Conservation (phyloP, 805 yeast genomes). For the Teunomyces cretensis region DNA sequence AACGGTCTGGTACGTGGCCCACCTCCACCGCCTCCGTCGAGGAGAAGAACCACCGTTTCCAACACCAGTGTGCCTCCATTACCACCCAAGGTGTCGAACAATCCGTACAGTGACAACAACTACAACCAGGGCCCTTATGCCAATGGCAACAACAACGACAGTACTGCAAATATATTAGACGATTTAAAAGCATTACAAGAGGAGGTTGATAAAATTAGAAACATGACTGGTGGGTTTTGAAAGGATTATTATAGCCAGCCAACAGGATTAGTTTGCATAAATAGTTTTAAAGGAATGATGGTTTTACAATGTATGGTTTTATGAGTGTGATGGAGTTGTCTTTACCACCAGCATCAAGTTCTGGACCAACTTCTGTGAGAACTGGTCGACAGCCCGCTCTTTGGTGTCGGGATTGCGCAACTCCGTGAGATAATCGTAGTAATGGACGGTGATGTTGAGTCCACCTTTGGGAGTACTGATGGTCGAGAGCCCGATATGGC, state of each 20-base stretch:
- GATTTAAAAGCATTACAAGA: slow-evolving; percentile 66
- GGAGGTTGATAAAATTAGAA: slow-evolving; percentile 61
- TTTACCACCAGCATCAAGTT: not conserved
- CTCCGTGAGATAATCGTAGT: slow-evolving; percentile 8
- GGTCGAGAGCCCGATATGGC: slow-evolving; percentile 13
- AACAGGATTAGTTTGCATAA: too few species aligned
- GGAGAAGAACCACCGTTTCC: slow-evolving; percentile 30
- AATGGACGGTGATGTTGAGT: slow-evolving; percentile 15
- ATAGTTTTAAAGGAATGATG: too few species aligned
- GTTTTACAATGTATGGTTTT: too few species aligned
- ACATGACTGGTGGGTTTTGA: slow-evolving; percentile 45
- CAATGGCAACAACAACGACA: slow-evolving; percentile 16
- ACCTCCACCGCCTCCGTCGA: slow-evolving; percentile 44
- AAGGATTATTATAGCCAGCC: too few species aligned
- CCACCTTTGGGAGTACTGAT: slow-evolving; percentile 16
- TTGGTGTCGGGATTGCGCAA: not conserved
- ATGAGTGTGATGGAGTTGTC: too few species aligned
- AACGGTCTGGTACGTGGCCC: slow-evolving; percentile 16
- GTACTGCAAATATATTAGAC: slow-evolving; percentile 56
- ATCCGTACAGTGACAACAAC: slow-evolving; percentile 4
- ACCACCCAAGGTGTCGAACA: slow-evolving; percentile 3
- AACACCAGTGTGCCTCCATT: slow-evolving; percentile 21
- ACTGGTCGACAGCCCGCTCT: not conserved
- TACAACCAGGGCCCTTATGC: not conserved
- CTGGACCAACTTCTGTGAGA: not conserved